A percentile compares a stretch with the other conserved stretches of the same genome.
Conservation (phyloP, 2,329 filamentous ascomycete species). For the Lachnellula occidentalis region DNA sequence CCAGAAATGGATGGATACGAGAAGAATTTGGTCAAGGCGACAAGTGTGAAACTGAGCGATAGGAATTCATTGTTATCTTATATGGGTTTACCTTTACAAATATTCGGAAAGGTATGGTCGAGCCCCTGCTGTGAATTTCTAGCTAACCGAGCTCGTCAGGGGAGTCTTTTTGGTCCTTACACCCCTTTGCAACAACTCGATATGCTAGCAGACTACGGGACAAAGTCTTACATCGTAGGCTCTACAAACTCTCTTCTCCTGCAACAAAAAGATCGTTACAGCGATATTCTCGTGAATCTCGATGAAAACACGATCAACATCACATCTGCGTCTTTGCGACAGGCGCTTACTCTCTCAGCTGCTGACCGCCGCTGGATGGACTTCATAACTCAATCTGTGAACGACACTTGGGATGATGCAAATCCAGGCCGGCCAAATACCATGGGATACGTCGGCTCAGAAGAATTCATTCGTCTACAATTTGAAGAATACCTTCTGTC, state of each 20-base stretch:
- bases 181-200: constrained; percentile 95
- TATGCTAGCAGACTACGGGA: constrained; percentile 84
- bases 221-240: constrained; percentile 95
- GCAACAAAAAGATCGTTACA: constrained; percentile 92
- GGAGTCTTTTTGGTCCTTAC: constrained; percentile 92
- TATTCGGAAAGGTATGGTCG: constrained; percentile 74
- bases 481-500: constrained; percentile 96
- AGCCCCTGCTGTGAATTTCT: not conserved
- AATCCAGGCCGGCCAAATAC: constrained; percentile 89
- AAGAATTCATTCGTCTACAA: constrained; percentile 94
- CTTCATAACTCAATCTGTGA: constrained; percentile 84
- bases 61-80: constrained; percentile 83
- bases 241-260: constrained; percentile 92
- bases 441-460: constrained; percentile 89
- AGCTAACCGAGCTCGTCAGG: constrained; percentile 42
- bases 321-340: constrained; percentile 70
- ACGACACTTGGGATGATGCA: constrained; percentile 92
- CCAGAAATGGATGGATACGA: constrained; percentile 86
- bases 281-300: constrained; percentile 92
- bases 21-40: constrained; percentile 67
- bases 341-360: constrained; percentile 71
- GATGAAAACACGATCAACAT: constrained; percentile 85
- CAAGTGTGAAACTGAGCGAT: constrained; percentile 86
- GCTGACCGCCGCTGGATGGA: constrained; percentile 96
- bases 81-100: constrained; percentile 89